Base-by-base conservation (phyloP, 495 filamentous ascomycete genomes). In the Trichoderma gamsii region DNA sequence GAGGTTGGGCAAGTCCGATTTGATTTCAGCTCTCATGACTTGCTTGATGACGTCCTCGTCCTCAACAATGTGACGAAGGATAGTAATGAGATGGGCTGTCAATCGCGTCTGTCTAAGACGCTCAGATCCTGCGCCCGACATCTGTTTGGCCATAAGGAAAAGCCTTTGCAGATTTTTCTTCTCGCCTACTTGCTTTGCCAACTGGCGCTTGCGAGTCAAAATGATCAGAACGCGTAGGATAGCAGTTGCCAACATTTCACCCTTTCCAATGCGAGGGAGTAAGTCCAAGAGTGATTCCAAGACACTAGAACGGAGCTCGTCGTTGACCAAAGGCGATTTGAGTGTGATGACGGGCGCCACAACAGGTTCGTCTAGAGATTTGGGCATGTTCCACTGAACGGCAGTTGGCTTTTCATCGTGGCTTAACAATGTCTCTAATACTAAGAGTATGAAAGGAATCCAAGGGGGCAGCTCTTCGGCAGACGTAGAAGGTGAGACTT, bases 101-200 rank as follows among this genome's bases (percentile, higher is more conserved):
- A 83, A 80, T 63, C 75, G 74, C 11, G 88, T 85, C 71, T 89
- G 88, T 72, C 90, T 91, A 6, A 98, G 83, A 64, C 88, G 88
- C 27, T 89, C 82, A 67, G 90, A 90, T 25, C 87, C 89, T 32
- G 86, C 83, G 32, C 89, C 91, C 27, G 91, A 89, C 52, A 97
- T 85, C 73, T 97, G 93, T 75, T 93, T 94, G 51, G 96, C 86
- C 90, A 97, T 96, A 21, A 97, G 85, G 76, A 99, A 98, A 18
- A 99, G 81, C 23, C 91, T 86, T 73, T 93, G 91, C 66, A 99
- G 82, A 71, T 94, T 94, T 68, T 87, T 89, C 78, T 93, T 97
- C 73, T 98, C 90, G 13, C 89, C 90, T 46, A 99, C 83, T 38
- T 82, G 80, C 65, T 86, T 81, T 13, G 95, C 94, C 68, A 97